A percentile compares a stretch with the other conserved stretches of the same genome.
Conservation (phyloP, 2,329 filamentous ascomycete species). For the Ophiostoma quercus region DNA sequence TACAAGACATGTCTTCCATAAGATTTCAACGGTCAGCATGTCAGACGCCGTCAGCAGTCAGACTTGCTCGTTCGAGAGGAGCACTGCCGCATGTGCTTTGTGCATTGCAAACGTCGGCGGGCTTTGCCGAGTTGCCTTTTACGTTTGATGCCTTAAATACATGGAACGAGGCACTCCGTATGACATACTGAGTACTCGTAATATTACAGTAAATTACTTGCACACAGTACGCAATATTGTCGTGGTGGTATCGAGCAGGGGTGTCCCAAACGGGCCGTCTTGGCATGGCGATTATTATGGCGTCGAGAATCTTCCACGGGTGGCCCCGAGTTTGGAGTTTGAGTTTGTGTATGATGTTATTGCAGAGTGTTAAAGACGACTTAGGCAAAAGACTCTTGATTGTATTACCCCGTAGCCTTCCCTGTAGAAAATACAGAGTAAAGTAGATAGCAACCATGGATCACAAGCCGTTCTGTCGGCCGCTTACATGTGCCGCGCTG, state of each 20-base stretch:
- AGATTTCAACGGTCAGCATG: not conserved
- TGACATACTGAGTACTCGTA: not conserved
- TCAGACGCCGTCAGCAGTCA: not conserved
- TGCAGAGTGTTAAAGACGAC: no score
- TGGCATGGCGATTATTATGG: slow-evolving; percentile 11
- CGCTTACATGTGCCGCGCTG: not conserved
- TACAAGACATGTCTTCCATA: not conserved
- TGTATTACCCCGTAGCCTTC: no score
- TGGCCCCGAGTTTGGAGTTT: not conserved
- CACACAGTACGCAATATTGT: not conserved
- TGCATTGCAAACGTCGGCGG: not conserved
- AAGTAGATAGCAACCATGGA: not conserved
- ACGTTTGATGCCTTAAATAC: not conserved
- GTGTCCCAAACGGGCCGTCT: not conserved
- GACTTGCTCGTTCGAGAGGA: not conserved
- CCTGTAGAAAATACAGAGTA: not conserved
- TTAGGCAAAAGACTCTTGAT: not conserved
- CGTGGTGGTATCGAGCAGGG: not conserved
- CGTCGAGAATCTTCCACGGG: slow-evolving; percentile 18
- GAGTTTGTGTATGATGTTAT: no score
- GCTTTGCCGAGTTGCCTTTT: not conserved
- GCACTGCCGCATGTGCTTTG: no score
- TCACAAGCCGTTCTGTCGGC: not conserved
- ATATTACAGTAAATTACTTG: not conserved
- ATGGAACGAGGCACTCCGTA: not conserved